Evolutionary conservation across 768 basidiomycete genomes (phyloP), one percentile per base, ranked within the genome.

Genomic region (Kwoniella europaea): DNA sequence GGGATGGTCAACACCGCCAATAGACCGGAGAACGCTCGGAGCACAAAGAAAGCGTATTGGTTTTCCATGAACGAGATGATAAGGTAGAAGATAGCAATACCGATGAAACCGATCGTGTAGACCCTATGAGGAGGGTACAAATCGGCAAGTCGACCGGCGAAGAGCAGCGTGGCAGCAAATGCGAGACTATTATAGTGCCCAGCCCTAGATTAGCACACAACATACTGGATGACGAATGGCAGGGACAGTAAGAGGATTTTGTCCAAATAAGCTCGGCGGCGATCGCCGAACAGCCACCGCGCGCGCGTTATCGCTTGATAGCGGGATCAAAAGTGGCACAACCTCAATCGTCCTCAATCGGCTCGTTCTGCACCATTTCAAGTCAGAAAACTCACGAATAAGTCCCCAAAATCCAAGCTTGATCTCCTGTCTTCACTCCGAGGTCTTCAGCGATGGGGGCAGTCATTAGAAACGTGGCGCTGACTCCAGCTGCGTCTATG

Each of bases 61-160:
- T 82, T 66, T 27, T 55, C 72, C 77, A 78, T 80, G 71, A 79
- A 81, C 9, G 75, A 77, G 56, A 79, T 76, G 76, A 77, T 76
- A 24, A 82, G 72, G 69, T 76, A 80, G 77, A 81, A 77, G 52
- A 80, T 53, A 43, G 78, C 78, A 44, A 82, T 70, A 62, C 77
- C 77, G 63, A 76, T 67, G 72, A 82, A 81, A 10, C 82, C 82
- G 64, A 74, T 53, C 41, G 76, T 79, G 75, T 79, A 82, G n/a
- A 80, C 67, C 52, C 72, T 62, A 57, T 80, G 76, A 42, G 80
- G 77, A 5, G 77, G 69, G 73, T 76, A 79, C 10, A 82, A 65
- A 61, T 81, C 79, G 27, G 80, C 71, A 3, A 81, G 61, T 56
- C 80, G 78, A 55, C 79, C 78, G 22, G 77, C 82, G 27, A 79